Percentiles rank a stretch among this genome's conserved stretches.
These are phyloP conservation scores for Echium plantagineum DNA, from an alignment of 257 asterid species.

Conservation along the genomic window DNA sequence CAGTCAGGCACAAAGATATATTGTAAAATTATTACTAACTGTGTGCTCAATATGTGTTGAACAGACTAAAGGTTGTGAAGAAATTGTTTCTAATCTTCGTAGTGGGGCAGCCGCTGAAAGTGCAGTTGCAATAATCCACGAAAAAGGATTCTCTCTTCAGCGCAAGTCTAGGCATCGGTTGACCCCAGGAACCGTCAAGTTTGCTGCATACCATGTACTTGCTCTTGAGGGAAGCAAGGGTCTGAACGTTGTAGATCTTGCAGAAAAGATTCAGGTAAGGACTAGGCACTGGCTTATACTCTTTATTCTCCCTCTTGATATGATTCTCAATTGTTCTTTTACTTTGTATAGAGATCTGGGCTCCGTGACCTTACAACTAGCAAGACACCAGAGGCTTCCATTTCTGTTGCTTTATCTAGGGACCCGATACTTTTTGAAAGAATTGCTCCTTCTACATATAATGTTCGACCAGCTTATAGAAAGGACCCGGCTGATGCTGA, in stretches of 20 bases:
- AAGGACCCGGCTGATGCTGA: constrained; percentile 97
- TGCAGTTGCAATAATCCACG: constrained; percentile 93
- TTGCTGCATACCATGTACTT: constrained; percentile 99
- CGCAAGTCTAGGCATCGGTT: constrained; percentile 87
- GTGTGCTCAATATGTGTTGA: constrained; percentile 1
- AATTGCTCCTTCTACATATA: constrained; percentile 91
- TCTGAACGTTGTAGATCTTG: constrained; percentile 80
- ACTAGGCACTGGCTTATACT: constrained; percentile 11
- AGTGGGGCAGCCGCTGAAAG: constrained; percentile 90
- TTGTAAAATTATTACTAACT: not conserved
- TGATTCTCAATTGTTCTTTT: constrained; percentile 16
- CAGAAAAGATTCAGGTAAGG: constrained; percentile 87
- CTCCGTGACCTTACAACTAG: constrained; percentile 93
- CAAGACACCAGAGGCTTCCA: constrained; percentile 99
- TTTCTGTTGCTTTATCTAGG: constrained; percentile 96
- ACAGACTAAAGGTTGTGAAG: constrained; percentile 90
- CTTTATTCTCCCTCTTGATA: not conserved
- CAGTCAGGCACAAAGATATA: not conserved
- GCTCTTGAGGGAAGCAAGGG: constrained; percentile 99
- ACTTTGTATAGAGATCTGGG: constrained; percentile 64
- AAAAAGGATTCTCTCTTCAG: constrained; percentile 65
- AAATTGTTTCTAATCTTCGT: constrained; percentile 68
- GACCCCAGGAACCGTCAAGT: constrained; percentile 98
- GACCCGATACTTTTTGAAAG: constrained; percentile 97
- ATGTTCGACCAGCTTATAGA: constrained; percentile 82